Base-by-base conservation (phyloP, 2,329 filamentous ascomycete genomes). In the Cylindrodendrum hubeiense region DNA sequence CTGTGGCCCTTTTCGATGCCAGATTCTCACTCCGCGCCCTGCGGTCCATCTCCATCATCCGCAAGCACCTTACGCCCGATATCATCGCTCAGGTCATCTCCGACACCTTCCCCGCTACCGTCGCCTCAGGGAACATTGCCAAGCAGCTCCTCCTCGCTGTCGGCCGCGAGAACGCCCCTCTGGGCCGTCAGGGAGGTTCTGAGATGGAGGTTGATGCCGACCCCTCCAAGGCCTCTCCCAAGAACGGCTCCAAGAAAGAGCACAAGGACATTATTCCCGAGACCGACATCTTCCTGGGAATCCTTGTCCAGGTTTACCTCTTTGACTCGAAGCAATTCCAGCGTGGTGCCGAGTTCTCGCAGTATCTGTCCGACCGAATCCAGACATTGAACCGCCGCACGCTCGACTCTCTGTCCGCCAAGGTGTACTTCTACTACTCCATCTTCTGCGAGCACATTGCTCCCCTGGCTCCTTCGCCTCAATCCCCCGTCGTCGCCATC, bases 391-490 rank as follows among this genome's bases (percentile, higher is more conserved):
- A 99, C 85, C 92, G 96, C 68, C 91, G 96, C 74, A 98, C 96
- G 24, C 85, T 99, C 67, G 96, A 99, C 80, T 94, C 95, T 53
- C 89, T 99, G 64, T 93, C 95, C 64, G 94, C 95, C 70, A 97
- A 97, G 81, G 94, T 95, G 68, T 99, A 98, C 87, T 98, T 98
- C 83, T 99, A 99, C 86, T 97, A 94, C 83, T 94, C 94, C 24
- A 86, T 98, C 74, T 98, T 98, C 85, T 94, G 92, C 83, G 96
- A 99, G 86, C 91, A 97, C 80, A 88, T 97, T 67, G 89, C 90
- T 66, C 95, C 95, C 22, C 89, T 95, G 68, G 93, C 96, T 47
- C 95, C 95, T 24, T 98, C 95, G 56, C 92, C 94, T 60, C 91
- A 93, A 75, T 97, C 95, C 7, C 92, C 94, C 4, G 89, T 97